Evolutionary conservation across 2,329 filamentous ascomycete genomes (phyloP).

Genomic region (Botrytis galanthina): DNA sequence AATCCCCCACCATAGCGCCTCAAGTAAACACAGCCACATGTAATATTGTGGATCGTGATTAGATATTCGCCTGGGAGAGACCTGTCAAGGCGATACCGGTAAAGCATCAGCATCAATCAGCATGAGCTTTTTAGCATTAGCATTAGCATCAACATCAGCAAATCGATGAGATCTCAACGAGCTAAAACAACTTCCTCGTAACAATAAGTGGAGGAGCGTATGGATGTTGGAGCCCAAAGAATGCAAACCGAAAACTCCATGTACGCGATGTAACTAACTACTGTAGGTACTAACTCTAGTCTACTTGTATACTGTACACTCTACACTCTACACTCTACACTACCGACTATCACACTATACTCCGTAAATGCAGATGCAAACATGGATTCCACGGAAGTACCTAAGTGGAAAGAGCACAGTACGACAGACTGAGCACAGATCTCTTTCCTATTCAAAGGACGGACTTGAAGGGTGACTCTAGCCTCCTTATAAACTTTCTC

Average conservation of each 20-base stretch:
- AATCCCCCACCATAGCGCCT: slow-evolving; percentile 9
- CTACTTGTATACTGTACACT: neutral
- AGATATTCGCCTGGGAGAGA: neutral
- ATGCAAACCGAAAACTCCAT: slow-evolving; percentile 10
- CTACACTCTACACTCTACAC: neutral
- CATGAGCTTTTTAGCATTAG: neutral
- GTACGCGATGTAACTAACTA: slow-evolving; percentile 2
- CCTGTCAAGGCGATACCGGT: slow-evolving; percentile 10
- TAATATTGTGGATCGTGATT: neutral
- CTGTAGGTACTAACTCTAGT: neutral
- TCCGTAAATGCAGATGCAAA: neutral
- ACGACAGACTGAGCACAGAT: neutral
- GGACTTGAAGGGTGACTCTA: neutral
- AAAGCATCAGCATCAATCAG: slow-evolving; percentile 1
- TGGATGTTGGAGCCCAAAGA: slow-evolving; percentile 5
- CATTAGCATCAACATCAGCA: neutral
- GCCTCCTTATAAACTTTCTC: neutral
- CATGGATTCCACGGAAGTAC: neutral
- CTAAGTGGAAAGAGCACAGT: neutral
- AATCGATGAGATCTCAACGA: neutral
- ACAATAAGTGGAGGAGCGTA: neutral
- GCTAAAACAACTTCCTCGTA: neutral
- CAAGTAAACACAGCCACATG: slow-evolving; percentile 1
- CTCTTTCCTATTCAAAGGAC: neutral
- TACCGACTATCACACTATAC: neutral